Conservation (phyloP, 208 protist genomes). For the Crithidia fasciculata region DNA sequence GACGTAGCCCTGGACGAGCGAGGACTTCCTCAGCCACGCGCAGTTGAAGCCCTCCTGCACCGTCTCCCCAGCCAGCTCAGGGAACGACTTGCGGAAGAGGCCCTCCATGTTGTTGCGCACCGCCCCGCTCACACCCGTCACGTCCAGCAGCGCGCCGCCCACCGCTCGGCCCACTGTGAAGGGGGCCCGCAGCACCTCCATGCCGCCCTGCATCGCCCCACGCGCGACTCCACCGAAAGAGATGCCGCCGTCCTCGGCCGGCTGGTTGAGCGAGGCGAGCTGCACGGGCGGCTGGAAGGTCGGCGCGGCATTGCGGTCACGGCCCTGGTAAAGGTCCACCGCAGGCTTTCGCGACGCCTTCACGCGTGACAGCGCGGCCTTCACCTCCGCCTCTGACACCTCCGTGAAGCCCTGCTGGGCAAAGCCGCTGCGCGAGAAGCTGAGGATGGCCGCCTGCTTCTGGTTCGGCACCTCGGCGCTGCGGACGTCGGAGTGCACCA, state of each 20-base stretch:
- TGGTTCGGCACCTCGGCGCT: constrained; percentile 28
- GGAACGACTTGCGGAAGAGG: constrained; percentile 67
- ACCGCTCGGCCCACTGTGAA: constrained; percentile 67
- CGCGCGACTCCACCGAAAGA: constrained; percentile 60
- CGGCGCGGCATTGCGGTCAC: constrained; percentile 5
- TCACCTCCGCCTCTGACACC: constrained; percentile 55
- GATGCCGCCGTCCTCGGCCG: constrained; percentile 29
- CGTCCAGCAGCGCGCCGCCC: constrained; percentile 72
- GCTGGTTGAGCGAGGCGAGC: constrained; percentile 68
- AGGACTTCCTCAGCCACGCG: constrained; percentile 47
- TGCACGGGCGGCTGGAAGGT: constrained; percentile 73
- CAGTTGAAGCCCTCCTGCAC: constrained; percentile 71
- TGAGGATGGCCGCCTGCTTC: constrained; percentile 61
- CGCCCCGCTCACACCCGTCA: constrained; percentile 64
- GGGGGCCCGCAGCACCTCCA: constrained; percentile 71
- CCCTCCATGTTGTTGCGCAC: constrained; percentile 68
- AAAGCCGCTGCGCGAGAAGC: constrained; percentile 58
- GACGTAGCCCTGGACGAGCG: constrained; percentile 59
- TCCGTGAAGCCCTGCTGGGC: constrained; percentile 52
- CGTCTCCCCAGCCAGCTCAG: constrained; percentile 52
- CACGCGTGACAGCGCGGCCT: constrained; percentile 15
- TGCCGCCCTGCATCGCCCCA: constrained; percentile 66
- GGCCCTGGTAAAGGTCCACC: constrained; percentile 13
- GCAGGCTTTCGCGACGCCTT: constrained; percentile 10
- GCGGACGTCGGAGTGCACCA: constrained; percentile 38